Conservation (phyloP, 352 stramenopile genomes). For the Phytophthora ramorum region DNA sequence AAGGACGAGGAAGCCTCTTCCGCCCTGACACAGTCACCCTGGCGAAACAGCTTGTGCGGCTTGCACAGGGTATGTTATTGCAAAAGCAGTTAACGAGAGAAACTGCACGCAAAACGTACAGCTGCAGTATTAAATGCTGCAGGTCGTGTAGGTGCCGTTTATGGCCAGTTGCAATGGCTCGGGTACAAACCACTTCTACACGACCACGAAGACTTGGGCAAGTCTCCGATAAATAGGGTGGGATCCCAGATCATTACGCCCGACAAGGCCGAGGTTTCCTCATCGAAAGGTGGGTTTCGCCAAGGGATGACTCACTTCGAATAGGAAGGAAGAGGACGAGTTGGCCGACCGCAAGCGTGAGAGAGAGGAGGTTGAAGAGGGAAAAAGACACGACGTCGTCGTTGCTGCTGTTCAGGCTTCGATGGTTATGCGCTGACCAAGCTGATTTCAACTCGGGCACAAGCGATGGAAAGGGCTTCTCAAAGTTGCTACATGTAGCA, state of each 20-base stretch:
- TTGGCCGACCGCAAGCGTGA: too few species aligned
- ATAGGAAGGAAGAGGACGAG: too few species aligned
- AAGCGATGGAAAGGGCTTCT: too few species aligned
- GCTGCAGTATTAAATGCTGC: conserved; percentile 1
- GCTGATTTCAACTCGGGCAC: too few species aligned
- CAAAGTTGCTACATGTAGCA: too few species aligned
- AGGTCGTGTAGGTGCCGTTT: conserved; percentile 3
- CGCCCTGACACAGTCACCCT: conserved; percentile 10
- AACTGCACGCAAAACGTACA: background rate
- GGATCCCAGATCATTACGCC: conserved; percentile 10
- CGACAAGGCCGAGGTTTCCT: conserved; percentile 5
- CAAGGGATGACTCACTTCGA: too few species aligned
- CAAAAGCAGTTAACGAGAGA: background rate
- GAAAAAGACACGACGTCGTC: too few species aligned
- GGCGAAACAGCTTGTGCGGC: background rate
- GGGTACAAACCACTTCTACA: background rate
- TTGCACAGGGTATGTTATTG: background rate
- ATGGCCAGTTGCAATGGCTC: conserved; percentile 6
- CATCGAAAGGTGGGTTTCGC: conserved; percentile 16
- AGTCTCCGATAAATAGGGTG: background rate
- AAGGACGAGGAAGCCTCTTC: conserved; percentile 20
- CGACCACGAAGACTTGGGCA: background rate
- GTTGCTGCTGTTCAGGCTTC: too few species aligned
- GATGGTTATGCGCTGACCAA: too few species aligned
- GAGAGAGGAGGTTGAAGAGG: too few species aligned